A percentile compares a stretch with the other conserved stretches of the same genome.
phyloP scores from a whole-genome alignment of 768 basidiomycete species.

The Trametes gibbosa region DNA sequence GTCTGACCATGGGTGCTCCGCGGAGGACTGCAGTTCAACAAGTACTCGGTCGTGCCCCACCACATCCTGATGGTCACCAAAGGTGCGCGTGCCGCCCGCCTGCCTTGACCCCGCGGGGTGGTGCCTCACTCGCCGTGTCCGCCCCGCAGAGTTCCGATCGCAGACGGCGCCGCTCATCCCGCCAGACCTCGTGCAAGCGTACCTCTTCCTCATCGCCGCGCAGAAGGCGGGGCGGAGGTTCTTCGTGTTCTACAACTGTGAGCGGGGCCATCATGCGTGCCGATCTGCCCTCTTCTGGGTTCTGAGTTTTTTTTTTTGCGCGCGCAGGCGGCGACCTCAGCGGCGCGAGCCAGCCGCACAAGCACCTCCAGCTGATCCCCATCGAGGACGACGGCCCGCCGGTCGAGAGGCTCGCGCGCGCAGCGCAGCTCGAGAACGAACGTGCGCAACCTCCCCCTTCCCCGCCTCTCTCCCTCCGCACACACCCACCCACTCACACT shows the following conservation, averaged over 20 bases:
- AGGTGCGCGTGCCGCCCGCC: slow-evolving; percentile 43
- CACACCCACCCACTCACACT: neutral
- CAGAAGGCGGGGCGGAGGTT: slow-evolving; percentile 54
- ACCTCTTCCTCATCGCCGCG: slow-evolving; percentile 70
- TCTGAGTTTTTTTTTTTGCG: neutral
- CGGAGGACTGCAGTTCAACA: slow-evolving; percentile 82
- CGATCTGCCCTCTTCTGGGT: neutral
- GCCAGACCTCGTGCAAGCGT: slow-evolving; percentile 72
- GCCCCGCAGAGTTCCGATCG: slow-evolving; percentile 58
- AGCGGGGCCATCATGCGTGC: too few species aligned
- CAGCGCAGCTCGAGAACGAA: slow-evolving; percentile 54
- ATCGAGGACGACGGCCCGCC: slow-evolving; percentile 66
- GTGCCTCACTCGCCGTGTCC: neutral
- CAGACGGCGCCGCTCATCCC: slow-evolving; percentile 83
- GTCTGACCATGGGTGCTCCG: too few species aligned
- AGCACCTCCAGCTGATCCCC: slow-evolving; percentile 87
- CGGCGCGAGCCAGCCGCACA: slow-evolving; percentile 88
- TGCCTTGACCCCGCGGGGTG: neutral
- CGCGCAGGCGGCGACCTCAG: slow-evolving; percentile 65
- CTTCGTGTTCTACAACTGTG: slow-evolving; percentile 92
- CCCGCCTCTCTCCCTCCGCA: neutral
- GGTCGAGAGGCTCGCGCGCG: slow-evolving; percentile 66
- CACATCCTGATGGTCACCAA: slow-evolving; percentile 90
- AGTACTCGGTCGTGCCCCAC: slow-evolving; percentile 77
- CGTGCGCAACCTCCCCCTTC: slow-evolving; percentile 34